Evolutionary conservation across 1,139 yeast species (phyloP).

Genomic region (Meyerozyma guilliermondii): DNA sequence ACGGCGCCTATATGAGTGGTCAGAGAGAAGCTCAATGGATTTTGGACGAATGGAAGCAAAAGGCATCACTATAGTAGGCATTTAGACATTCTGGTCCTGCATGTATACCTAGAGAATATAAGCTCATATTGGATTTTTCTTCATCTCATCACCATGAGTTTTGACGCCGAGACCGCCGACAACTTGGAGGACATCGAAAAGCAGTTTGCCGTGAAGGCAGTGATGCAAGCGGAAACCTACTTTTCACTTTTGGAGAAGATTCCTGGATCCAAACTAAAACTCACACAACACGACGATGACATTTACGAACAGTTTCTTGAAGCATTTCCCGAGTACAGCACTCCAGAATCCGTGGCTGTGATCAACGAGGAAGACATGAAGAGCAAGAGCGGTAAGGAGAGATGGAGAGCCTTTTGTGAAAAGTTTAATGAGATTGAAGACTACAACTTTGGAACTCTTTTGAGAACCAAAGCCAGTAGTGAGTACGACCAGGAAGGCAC

Average conservation of each 20-base stretch:
- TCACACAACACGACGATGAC: slow-evolving; percentile 80
- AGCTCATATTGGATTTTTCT: background rate
- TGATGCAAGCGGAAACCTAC: slow-evolving; percentile 90
- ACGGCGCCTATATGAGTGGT: slow-evolving; percentile 74
- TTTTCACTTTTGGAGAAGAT: slow-evolving; percentile 74
- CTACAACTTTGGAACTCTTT: slow-evolving; percentile 90
- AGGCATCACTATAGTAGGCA: background rate
- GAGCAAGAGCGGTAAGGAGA: slow-evolving; percentile 69
- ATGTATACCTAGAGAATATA: background rate
- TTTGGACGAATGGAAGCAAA: slow-evolving; percentile 11
- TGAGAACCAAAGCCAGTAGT: slow-evolving; percentile 62
- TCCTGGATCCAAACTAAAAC: slow-evolving; percentile 72
- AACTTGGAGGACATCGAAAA: slow-evolving; percentile 73
- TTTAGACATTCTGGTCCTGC: background rate
- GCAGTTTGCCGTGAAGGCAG: slow-evolving; percentile 98
- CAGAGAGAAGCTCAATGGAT: slow-evolving; percentile 59
- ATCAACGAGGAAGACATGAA: slow-evolving; percentile 82
- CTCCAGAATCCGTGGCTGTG: slow-evolving; percentile 48
- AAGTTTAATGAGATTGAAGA: slow-evolving; percentile 81
- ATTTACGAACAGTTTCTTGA: slow-evolving; percentile 63
- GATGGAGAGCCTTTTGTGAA: slow-evolving; percentile 88
- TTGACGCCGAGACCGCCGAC: slow-evolving; percentile 54
- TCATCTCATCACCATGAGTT: slow-evolving; percentile 8
- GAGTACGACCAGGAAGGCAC: slow-evolving; percentile 85
- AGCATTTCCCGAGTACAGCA: slow-evolving; percentile 81